phyloP scores from a whole-genome alignment of 2,329 filamentous ascomycete species.

The Phialophora verrucosa region DNA sequence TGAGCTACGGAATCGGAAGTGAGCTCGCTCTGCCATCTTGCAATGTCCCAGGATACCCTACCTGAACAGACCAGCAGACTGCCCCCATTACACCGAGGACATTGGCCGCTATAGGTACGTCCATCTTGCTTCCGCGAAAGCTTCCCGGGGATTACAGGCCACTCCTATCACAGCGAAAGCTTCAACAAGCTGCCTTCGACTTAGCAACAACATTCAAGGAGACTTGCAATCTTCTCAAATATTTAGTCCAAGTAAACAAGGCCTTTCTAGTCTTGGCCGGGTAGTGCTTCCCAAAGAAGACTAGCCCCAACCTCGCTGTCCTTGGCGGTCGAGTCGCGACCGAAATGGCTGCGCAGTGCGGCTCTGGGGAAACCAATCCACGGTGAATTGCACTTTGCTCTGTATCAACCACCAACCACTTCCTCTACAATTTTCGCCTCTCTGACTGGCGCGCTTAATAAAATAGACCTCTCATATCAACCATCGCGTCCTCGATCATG shows the following conservation, averaged over 20 bases:
- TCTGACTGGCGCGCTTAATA: not conserved
- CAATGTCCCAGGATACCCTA: slow-evolving; percentile 40
- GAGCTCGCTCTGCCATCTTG: not conserved
- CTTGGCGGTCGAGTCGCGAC: not conserved
- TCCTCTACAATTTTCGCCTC: not conserved
- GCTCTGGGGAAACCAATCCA: not conserved
- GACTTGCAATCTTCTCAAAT: not conserved
- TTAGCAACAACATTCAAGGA: not conserved
- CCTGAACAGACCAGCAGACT: slow-evolving; percentile 71
- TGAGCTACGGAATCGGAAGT: slow-evolving; percentile 54
- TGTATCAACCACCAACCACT: not conserved
- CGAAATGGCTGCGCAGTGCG: not conserved
- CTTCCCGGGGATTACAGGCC: not conserved
- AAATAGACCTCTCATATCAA: not conserved
- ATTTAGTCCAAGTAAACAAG: too few relatives aligned
- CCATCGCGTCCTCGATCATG: slow-evolving; percentile 27
- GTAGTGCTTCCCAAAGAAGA: not conserved
- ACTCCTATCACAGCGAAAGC: not conserved
- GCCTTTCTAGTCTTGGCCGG: not conserved
- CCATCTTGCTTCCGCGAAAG: slow-evolving; percentile 49
- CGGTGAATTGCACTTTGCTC: not conserved
- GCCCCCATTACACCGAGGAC: slow-evolving; percentile 65
- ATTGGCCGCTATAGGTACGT: slow-evolving; percentile 62
- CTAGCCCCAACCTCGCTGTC: not conserved
- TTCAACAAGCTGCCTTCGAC: not conserved